Base-by-base conservation (phyloP, 768 basidiomycete genomes). In the Pholiota conissans region DNA sequence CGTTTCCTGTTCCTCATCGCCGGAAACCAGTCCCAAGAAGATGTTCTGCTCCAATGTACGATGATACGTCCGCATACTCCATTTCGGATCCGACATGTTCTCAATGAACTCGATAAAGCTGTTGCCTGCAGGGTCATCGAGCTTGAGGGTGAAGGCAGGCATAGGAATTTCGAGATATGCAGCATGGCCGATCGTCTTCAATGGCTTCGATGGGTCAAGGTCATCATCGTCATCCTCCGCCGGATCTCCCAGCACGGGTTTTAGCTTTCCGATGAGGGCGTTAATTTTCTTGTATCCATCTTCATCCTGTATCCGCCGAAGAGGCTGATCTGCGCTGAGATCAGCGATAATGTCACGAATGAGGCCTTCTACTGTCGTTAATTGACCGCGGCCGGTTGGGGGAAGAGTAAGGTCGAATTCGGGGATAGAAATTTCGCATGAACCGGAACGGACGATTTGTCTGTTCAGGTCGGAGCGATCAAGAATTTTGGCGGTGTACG, bases 351-450 rank as follows among this genome's bases (percentile, higher is more conserved):
- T 85, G 62, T 96, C 88, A 26, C 88, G 82, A 29, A 99, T 73
- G 61, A 98, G 83, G 34, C 97, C 96, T 71, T 99, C 97, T 48
- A 98, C 83, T 2, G 94, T 99, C n/a, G 96, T 98, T 11, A 99
- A 84, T 67, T 97, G 94, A 9, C 96, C 96, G 14, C 92, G 85
- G 6, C 76, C 76, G 9, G 86, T 84, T 0, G 91, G 78, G 0
- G 97, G 97, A 28, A 99, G 90, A 2, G 93, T 96, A 59, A 99
- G 81, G 63, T 94, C 86, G 63, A 90, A 84, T 69, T 98, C 94
- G 18, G 93, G 92, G 56, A 99, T 88, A 45, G 77, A 68, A 64
- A 98, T 81, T 56, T 91, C 87, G 73, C 91, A 91, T 8, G 85
- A 83, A 7, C 86, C 78, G 1, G 95, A 95, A 62, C 95, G 92